Conservation (phyloP, 805 yeast species). For the Ogataea saltuana region DNA sequence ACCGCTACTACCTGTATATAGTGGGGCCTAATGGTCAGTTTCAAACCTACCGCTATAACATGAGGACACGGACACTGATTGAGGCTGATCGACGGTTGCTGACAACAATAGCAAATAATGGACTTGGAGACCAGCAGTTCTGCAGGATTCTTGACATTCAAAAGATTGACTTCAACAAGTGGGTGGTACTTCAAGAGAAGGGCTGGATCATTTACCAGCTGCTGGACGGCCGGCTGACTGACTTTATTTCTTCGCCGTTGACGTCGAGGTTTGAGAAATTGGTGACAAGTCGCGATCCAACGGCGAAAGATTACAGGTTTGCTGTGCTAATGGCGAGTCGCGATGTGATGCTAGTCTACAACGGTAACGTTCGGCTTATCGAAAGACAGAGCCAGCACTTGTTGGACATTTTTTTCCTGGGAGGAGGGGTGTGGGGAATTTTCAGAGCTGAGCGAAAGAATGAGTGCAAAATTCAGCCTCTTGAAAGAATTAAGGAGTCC, state of each 20-base stretch:
- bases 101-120: constrained; percentile 7
- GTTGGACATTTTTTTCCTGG: constrained; percentile 3
- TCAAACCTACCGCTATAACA: constrained; percentile 21
- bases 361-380: constrained; percentile 15
- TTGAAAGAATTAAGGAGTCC: no score
- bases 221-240: constrained; percentile 11
- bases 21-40: constrained; percentile 24
- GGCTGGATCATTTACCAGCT: constrained; percentile 34
- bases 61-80: constrained; percentile 4
- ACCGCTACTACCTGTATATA: constrained; percentile 23
- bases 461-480: no score
- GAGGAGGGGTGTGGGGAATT: constrained; percentile 8
- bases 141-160: constrained; percentile 26
- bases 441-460: background rate
- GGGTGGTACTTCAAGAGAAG: constrained; percentile 30
- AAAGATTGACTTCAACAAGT: constrained; percentile 13
- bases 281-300: background rate
- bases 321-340: constrained; percentile 25
- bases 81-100: constrained; percentile 16
- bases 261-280: constrained; percentile 21
- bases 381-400: constrained; percentile 3
- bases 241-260: constrained; percentile 30
- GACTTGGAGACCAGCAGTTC: constrained; percentile 21
- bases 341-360: constrained; percentile 20
- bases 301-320: constrained; percentile 13